Evolutionary conservation across 768 basidiomycete genomes (phyloP).

Genomic region (Serendipita sp.): DNA sequence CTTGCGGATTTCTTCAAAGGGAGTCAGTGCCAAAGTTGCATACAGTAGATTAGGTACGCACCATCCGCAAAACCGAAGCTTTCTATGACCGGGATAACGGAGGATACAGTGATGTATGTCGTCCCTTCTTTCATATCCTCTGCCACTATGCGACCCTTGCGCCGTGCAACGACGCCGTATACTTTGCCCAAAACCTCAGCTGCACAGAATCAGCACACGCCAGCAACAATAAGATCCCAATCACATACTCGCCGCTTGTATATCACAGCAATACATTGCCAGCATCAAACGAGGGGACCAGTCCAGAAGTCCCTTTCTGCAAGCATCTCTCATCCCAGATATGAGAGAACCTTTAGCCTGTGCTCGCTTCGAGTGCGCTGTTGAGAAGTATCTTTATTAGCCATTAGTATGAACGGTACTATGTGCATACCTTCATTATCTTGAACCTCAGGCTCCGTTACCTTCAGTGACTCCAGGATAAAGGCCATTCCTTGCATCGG

Average conservation of each 20-base stretch:
- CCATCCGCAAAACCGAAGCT: constrained; percentile 97
- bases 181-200: constrained; percentile 97
- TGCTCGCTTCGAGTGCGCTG: constrained; percentile 64
- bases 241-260: constrained; percentile 84
- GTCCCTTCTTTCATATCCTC: constrained; percentile 99
- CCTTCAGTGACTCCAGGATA: constrained; percentile 57
- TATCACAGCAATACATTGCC: constrained; percentile 98
- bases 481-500: constrained; percentile 88
- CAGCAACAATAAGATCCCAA: constrained; percentile 7
- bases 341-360: constrained; percentile 86
- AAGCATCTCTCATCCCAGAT: constrained; percentile 76
- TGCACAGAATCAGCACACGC: constrained; percentile 18
- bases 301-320: constrained; percentile 76
- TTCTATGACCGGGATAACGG: constrained; percentile 87
- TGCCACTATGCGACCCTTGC: constrained; percentile 81
- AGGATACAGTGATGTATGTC: constrained; percentile 80
- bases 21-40: constrained; percentile 8
- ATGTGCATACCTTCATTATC: constrained; percentile 44
- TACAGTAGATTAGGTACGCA: constrained; percentile 21
- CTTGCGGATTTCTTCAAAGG: constrained; percentile 70
- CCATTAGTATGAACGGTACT: constrained; percentile 6
- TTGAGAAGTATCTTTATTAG: not conserved
- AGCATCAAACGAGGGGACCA: constrained; percentile 96
- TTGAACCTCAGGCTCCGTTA: constrained; percentile 44
- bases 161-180: constrained; percentile 83